phyloP scores from a whole-genome alignment of 2,329 filamentous ascomycete species.

The Cladosporium sp. region DNA sequence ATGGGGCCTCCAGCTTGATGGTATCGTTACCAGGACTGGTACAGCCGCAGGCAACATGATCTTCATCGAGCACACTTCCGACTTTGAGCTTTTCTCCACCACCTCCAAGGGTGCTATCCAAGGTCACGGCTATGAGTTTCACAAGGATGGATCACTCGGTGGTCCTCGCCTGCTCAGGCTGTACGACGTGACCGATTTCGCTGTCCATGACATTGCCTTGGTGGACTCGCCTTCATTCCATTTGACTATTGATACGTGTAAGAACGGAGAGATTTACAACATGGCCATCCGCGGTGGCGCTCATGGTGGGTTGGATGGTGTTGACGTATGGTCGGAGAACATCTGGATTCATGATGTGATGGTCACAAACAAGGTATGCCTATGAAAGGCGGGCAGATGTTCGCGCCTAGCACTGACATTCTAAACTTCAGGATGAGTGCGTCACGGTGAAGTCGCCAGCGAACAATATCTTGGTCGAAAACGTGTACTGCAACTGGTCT shows the following conservation, averaged over 20 bases:
- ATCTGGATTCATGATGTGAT: slow-evolving; percentile 57
- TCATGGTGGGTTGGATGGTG: slow-evolving; percentile 52
- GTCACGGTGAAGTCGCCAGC: slow-evolving; percentile 54
- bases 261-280: slow-evolving; percentile 53
- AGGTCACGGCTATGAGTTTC: slow-evolving; percentile 49
- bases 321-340: slow-evolving; percentile 53
- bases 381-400: neutral
- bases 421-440: slow-evolving; percentile 45
- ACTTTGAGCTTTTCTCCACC: slow-evolving; percentile 53
- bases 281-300: slow-evolving; percentile 52
- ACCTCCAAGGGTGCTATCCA: slow-evolving; percentile 51
- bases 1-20: slow-evolving; percentile 52
- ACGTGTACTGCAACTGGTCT: slow-evolving; percentile 60
- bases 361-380: slow-evolving; percentile 54
- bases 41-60: slow-evolving; percentile 52
- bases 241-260: slow-evolving; percentile 48
- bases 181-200: slow-evolving; percentile 44
- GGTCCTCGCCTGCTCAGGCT: slow-evolving; percentile 46
- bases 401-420: neutral
- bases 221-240: slow-evolving; percentile 51
- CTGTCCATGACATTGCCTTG: slow-evolving; percentile 47
- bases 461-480: slow-evolving; percentile 55
- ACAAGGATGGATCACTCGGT: slow-evolving; percentile 35
- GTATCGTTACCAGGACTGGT: slow-evolving; percentile 50
- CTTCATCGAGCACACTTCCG: slow-evolving; percentile 45